Conservation (phyloP, 2,329 filamentous ascomycete genomes). For the Colletotrichum camelliae region DNA sequence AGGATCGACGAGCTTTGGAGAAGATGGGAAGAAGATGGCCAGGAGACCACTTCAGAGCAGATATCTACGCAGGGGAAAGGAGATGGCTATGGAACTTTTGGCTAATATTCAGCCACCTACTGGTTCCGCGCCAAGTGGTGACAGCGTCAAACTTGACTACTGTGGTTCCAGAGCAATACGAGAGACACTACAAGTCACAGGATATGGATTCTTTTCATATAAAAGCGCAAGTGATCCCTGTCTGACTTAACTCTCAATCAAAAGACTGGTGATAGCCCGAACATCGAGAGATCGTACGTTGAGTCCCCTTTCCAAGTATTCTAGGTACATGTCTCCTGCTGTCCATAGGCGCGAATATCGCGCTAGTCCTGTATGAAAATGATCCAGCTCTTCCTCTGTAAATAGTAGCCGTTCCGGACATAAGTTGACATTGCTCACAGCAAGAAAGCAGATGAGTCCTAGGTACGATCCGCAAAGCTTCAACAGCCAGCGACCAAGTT, state of each 20-base stretch:
- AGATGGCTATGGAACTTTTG: background rate
- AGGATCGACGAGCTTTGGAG: background rate
- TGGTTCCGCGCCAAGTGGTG: background rate
- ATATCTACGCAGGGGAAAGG: background rate
- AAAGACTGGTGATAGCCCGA: background rate
- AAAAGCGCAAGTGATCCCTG: background rate
- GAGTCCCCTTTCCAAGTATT: background rate
- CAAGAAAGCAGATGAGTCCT: background rate
- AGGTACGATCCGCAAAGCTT: background rate
- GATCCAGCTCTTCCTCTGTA: background rate
- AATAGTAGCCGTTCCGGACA: background rate
- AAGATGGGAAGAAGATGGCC: background rate
- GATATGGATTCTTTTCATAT: background rate
- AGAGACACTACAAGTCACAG: background rate
- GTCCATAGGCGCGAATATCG: background rate
- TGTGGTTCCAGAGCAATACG: background rate
- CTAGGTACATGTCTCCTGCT: no score
- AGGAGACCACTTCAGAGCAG: background rate
- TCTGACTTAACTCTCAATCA: background rate
- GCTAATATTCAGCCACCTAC: background rate
- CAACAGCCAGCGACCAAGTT: background rate
- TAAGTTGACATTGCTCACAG: background rate
- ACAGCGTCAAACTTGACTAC: background rate
- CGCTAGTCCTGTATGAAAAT: background rate
- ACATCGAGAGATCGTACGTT: background rate